Conservation (phyloP, 2,329 filamentous ascomycete genomes). For the Diplocarpon mali region DNA sequence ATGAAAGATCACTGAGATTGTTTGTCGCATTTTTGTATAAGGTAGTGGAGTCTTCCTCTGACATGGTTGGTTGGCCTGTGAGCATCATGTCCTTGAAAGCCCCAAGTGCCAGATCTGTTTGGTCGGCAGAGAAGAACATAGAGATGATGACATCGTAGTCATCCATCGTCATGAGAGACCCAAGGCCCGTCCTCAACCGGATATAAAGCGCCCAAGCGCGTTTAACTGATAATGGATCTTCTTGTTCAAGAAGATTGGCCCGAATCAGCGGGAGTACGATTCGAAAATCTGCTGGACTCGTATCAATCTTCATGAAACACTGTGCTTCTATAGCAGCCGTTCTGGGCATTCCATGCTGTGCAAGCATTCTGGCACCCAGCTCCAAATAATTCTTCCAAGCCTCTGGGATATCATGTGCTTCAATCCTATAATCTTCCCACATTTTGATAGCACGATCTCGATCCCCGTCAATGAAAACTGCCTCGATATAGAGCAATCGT, state of each 20-base stretch:
- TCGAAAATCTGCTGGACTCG: conserved; percentile 38
- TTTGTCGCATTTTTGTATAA: conserved; percentile 13
- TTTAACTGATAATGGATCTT: conserved; percentile 36
- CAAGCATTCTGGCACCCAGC: conserved; percentile 55
- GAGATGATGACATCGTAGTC: conserved; percentile 70
- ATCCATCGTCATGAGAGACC: conserved; percentile 49
- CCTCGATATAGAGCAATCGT: conserved; percentile 56
- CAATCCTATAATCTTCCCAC: conserved; percentile 21
- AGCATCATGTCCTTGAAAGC: conserved; percentile 85
- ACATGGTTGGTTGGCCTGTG: conserved; percentile 10
- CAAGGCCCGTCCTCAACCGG: conserved; percentile 49
- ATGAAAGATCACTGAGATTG: conserved; percentile 6
- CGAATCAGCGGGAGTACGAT: conserved; percentile 56
- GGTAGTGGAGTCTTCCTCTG: conserved; percentile 17
- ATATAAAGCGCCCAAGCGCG: conserved; percentile 60
- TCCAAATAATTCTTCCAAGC: conserved; percentile 40
- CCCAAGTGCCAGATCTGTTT: conserved; percentile 56
- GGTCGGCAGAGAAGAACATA: conserved; percentile 55
- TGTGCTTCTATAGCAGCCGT: conserved; percentile 46
- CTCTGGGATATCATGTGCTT: background rate
- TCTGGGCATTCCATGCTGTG: conserved; percentile 43
- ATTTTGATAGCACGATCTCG: conserved; percentile 28
- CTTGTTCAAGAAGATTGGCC: conserved; percentile 41
- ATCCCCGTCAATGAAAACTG: conserved; percentile 52
- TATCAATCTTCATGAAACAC: conserved; percentile 36